A percentile compares a stretch with the other conserved stretches of the same genome.
Evolutionary conservation across 441 rosid genomes (phyloP).

Genomic region (Aquilaria agallochum): DNA sequence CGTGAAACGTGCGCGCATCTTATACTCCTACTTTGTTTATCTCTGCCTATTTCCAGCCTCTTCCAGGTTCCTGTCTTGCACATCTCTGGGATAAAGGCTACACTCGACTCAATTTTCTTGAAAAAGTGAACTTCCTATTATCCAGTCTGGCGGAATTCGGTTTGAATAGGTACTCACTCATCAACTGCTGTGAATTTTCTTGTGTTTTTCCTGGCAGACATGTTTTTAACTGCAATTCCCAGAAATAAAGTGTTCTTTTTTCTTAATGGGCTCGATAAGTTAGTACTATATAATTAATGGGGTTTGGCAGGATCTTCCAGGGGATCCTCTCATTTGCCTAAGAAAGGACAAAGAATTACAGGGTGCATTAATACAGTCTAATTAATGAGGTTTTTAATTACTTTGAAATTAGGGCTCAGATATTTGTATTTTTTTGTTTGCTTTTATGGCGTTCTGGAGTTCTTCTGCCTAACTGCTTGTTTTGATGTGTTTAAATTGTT

Average conservation of each 20-base stretch:
- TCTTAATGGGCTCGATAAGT: background rate
- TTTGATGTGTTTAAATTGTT: slow-evolving; percentile 18
- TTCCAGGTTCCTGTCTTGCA: slow-evolving; percentile 2
- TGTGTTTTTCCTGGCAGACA: background rate
- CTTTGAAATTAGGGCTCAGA: background rate
- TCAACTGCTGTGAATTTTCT: background rate
- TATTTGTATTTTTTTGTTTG: slow-evolving; percentile 1
- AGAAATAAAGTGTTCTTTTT: slow-evolving; percentile 4
- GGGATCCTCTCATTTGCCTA: slow-evolving; percentile 7
- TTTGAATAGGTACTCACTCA: slow-evolving; percentile 16
- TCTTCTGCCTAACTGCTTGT: slow-evolving; percentile 1
- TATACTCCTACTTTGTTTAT: background rate
- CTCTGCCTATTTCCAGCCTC: slow-evolving; percentile 10
- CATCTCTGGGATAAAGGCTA: background rate
- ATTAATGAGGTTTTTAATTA: slow-evolving; percentile 8
- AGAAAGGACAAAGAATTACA: background rate
- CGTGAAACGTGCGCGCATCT: slow-evolving; percentile 20
- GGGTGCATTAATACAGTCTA: background rate
- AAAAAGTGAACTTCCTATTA: background rate
- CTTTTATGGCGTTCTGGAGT: slow-evolving; percentile 7
- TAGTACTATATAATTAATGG: background rate
- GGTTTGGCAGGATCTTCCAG: background rate
- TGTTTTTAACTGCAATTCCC: background rate
- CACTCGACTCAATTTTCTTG: background rate
- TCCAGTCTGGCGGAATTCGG: slow-evolving; percentile 16